Base-by-base conservation (phyloP, 2,329 filamentous ascomycete genomes). In the Madurella mycetomatis region DNA sequence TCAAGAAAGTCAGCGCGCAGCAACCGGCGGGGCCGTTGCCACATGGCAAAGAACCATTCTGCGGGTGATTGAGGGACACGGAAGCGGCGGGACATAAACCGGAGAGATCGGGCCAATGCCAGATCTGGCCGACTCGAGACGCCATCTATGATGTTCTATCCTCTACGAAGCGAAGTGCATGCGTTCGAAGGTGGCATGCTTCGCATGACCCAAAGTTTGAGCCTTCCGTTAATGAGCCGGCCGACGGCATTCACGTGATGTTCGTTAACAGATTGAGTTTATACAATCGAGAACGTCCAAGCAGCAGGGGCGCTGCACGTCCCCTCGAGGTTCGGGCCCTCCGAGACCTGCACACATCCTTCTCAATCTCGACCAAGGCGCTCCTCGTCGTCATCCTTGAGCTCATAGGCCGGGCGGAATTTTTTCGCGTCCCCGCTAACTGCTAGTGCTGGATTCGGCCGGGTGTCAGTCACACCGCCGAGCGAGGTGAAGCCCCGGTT, bases 401-500 rank as follows among this genome's bases (percentile, higher is more conserved):
- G 72, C 67, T 90, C 86, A 67, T 91, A 92, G 0, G 89, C 89
- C 1, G 89, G 89, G 48, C 82, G 75, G 66, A 87, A 92, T 5
- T 61, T 68, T 2, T 66, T 69, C 19, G 62, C 67, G 11, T 67
- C 65, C 15, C 60, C 59, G 12, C 66, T 58, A 16, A 65, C 65
- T 12, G 68, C 49, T 64, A 95, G 72, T 37, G 81, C 83, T 9
- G 94, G 94, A 67, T 99, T 99, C 0, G 90, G 92, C 60, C 88
- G 82, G 2, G 94, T 99, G 72, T 99, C 90, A 53, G 84, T 85
- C 19, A 84, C 90, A 2, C 94, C 92, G 17, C 94, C 94, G n/a
- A 99, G 77, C 60, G 88, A 92, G 2, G 94, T 96, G 71, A 94
- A 96, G 9, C 92, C 92, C 61, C 69, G 66, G 68, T 96, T 90